Base-by-base conservation (phyloP, 345 rosid genomes). In the Chamaenerion angustifolium region DNA sequence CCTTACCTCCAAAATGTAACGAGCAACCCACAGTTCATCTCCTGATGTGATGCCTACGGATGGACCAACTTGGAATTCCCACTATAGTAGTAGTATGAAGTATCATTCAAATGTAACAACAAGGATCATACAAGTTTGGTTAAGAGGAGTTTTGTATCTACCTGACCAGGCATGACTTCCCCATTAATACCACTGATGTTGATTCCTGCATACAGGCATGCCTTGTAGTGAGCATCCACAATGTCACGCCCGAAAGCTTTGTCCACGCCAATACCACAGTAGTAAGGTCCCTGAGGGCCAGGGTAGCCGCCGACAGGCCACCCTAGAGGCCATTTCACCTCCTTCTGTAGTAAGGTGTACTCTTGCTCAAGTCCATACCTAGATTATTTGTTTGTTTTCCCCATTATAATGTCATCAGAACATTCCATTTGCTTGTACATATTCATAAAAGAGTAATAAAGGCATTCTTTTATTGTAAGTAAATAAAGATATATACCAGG, bases 31-130 rank as follows among this genome's bases (percentile, higher is more conserved):
- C 10, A 83, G 11, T 52, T 88, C 73, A 62, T 83, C 96, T 4
- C 88, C 90, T 0, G 90, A 65, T 3, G 80, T 67, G 12, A 88
- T 88, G 5, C 96, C 96, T 11, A 77, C 76, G 12, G 68, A 37
- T 1, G 94, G 90, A 37, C 96, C 94, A 4, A 83, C 90, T 74
- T 88, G 96, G 43, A 75, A 88, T 40, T 90, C 98, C 95, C 98
- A 86, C 94, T 89, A 16, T 15, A 40, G 4, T 47, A 4, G 3
- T 31, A 8, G 6, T 17, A 47, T n/a, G 1, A 4, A 47, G 11
- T 47, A 47, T 11, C 21, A 8, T 14, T 18, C n/a, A 35, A 41
- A 42, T 9, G 13, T 31, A 16, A 17, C n/a, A n/a, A n/a, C n/a
- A n/a, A n/a, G n/a, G n/a, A n/a, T n/a, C n/a, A n/a, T n/a, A n/a